phyloP scores from a whole-genome alignment of 106 monocot genomes.

The Acorus calamus region DNA sequence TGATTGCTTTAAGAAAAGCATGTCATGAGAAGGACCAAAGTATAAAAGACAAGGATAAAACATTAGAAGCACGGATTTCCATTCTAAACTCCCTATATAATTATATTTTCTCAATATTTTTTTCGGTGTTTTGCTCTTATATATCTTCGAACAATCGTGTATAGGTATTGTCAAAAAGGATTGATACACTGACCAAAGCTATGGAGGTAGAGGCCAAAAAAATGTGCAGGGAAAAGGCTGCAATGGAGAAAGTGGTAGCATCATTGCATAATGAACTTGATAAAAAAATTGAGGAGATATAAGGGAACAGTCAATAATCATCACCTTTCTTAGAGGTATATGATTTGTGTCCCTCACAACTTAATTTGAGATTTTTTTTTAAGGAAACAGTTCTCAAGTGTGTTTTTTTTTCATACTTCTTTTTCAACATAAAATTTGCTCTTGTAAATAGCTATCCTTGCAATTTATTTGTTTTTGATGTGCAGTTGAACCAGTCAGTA shows the following conservation, averaged over 20 bases:
- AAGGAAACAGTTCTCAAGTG: no score
- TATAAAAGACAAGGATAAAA: slow-evolving; percentile 69
- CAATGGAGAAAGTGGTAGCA: slow-evolving; percentile 51
- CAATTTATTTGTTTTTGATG: no score
- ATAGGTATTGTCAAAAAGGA: slow-evolving; percentile 62
- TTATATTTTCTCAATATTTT: not conserved
- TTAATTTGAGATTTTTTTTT: no score
- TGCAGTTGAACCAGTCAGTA: no score
- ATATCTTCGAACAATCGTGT: not conserved
- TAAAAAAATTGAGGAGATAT: slow-evolving; percentile 32
- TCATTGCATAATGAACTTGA: slow-evolving; percentile 48
- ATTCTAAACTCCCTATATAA: not conserved
- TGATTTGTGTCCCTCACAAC: no score
- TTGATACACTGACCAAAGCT: slow-evolving; percentile 57
- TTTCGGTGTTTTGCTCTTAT: not conserved
- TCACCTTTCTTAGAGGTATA: not conserved
- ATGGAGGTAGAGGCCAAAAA: slow-evolving; percentile 83
- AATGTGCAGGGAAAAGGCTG: slow-evolving; percentile 54
- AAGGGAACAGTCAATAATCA: slow-evolving; percentile 25
- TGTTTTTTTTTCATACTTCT: no score
- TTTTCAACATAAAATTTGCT: no score
- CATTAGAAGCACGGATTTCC: slow-evolving; percentile 42
- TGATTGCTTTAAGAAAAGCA: slow-evolving; percentile 58
- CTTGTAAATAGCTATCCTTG: no score
- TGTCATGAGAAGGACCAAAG: slow-evolving; percentile 60